These are phyloP conservation scores for Kentomonas sorsogonicus DNA, from an alignment of 208 protist species.

Conservation along the genomic window DNA sequence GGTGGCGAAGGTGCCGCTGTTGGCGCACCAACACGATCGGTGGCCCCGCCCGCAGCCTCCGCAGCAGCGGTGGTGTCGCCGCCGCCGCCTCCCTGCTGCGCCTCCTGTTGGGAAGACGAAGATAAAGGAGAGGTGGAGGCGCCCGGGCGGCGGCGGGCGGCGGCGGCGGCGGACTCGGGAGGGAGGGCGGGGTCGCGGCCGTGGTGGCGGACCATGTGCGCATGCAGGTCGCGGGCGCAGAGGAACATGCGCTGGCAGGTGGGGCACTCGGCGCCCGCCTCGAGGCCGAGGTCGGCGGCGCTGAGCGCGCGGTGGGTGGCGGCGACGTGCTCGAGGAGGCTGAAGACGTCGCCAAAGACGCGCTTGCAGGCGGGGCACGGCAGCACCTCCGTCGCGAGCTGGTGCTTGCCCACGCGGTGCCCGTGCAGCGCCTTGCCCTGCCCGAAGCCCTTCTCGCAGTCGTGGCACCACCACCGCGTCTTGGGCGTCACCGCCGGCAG, in stretches of 20 bases:
- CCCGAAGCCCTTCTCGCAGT: slow-evolving; percentile 72
- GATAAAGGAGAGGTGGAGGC: too few relatives aligned
- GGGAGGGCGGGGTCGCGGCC: slow-evolving; percentile 41
- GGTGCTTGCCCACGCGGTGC: slow-evolving; percentile 56
- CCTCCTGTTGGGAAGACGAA: too few relatives aligned
- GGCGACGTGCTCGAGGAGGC: slow-evolving; percentile 59
- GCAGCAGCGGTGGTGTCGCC: too few relatives aligned
- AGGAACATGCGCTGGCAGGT: slow-evolving; percentile 66
- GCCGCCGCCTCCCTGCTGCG: too few relatives aligned
- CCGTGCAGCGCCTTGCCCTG: slow-evolving; percentile 40
- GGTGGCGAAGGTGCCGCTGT: too few relatives aligned
- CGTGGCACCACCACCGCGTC: slow-evolving; percentile 76
- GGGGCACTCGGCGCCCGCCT: slow-evolving; percentile 36
- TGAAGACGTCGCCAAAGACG: slow-evolving; percentile 50
- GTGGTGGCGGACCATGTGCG: slow-evolving; percentile 70
- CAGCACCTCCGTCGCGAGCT: slow-evolving; percentile 23
- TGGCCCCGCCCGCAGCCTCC: too few relatives aligned
- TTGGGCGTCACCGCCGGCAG: slow-evolving; percentile 21
- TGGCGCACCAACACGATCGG: too few relatives aligned
- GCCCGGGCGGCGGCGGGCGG: too few relatives aligned
- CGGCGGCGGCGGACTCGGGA: slow-evolving; percentile 20
- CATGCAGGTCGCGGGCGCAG: slow-evolving; percentile 41
- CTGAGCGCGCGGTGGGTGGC: slow-evolving; percentile 32
- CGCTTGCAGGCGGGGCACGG: slow-evolving; percentile 85
- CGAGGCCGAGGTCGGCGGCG: slow-evolving; percentile 41